Conservation (phyloP, 352 stramenopile species). For the Pythium coloratum region DNA sequence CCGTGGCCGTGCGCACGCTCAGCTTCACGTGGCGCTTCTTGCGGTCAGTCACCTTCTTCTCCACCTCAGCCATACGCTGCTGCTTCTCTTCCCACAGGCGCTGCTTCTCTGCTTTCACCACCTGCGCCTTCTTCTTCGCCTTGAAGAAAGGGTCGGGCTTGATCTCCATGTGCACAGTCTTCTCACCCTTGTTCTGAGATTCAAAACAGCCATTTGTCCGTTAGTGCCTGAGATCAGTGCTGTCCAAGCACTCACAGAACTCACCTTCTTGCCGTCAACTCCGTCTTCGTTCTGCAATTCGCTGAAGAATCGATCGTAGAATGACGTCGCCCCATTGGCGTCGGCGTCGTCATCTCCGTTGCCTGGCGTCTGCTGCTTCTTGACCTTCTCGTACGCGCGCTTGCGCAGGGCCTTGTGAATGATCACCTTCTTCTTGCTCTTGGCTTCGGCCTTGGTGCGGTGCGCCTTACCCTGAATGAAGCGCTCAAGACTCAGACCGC, state of each 20-base stretch:
- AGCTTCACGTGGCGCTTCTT: slow-evolving; percentile 90
- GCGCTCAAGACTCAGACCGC: slow-evolving; percentile 81
- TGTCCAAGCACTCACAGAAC: neutral
- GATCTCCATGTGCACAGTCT: slow-evolving; percentile 28
- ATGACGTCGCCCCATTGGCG: slow-evolving; percentile 39
- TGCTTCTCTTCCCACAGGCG: slow-evolving; percentile 43
- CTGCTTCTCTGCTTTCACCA: slow-evolving; percentile 54
- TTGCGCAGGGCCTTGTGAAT: slow-evolving; percentile 80
- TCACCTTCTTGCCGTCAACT: slow-evolving; percentile 14
- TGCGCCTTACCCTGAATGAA: slow-evolving; percentile 88
- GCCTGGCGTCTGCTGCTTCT: slow-evolving; percentile 42
- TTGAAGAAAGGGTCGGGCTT: slow-evolving; percentile 86
- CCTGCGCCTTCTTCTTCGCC: slow-evolving; percentile 72
- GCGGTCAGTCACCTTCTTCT: slow-evolving; percentile 76
- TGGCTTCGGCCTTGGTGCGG: slow-evolving; percentile 71
- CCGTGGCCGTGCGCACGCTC: slow-evolving; percentile 71
- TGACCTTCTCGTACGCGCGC: slow-evolving; percentile 82
- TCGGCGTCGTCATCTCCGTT: slow-evolving; percentile 10
- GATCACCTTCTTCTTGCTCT: slow-evolving; percentile 83
- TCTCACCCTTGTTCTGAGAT: slow-evolving; percentile 16
- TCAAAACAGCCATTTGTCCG: neutral
- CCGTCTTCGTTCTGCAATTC: slow-evolving; percentile 40
- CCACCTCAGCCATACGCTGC: slow-evolving; percentile 45
- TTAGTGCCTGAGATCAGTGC: neutral
- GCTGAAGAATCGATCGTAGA: slow-evolving; percentile 83